Evolutionary conservation across 352 stramenopile genomes (phyloP).

Genomic region (Phytophthora palmivora): DNA sequence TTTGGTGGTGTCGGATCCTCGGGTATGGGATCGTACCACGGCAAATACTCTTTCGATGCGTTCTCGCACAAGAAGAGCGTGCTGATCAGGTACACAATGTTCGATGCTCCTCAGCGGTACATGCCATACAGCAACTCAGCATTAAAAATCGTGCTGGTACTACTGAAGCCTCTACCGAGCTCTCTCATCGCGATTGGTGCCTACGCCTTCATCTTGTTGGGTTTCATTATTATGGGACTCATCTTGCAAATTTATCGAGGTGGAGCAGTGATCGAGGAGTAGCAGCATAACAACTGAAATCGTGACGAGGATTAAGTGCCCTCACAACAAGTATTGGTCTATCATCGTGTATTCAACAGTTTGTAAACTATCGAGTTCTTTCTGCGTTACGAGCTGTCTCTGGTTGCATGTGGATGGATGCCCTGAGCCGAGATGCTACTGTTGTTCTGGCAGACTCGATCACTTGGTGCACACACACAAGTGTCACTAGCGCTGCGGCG

Average conservation of each 20-base stretch:
- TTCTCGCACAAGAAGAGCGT: constrained; percentile 80
- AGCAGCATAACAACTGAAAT: neutral
- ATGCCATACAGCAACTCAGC: constrained; percentile 57
- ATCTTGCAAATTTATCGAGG: constrained; percentile 34
- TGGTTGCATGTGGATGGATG: constrained; percentile 1
- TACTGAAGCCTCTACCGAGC: constrained; percentile 47
- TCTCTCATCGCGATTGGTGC: constrained; percentile 40
- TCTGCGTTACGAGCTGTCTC: neutral
- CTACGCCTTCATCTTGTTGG: constrained; percentile 38
- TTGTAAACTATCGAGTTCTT: constrained; percentile 1
- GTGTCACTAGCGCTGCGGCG: constrained; percentile 36
- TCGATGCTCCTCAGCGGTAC: constrained; percentile 71
- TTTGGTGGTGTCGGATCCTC: constrained; percentile 85
- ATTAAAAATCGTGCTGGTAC: constrained; percentile 27
- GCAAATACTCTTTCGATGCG: constrained; percentile 79
- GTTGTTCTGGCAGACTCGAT: constrained; percentile 33
- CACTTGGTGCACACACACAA: constrained; percentile 43
- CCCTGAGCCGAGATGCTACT: constrained; percentile 3
- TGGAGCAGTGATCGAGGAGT: constrained; percentile 21
- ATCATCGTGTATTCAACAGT: neutral
- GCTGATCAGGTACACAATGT: constrained; percentile 55
- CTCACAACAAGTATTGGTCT: neutral
- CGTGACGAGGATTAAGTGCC: neutral
- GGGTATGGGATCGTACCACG: constrained; percentile 88
- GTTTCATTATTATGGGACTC: constrained; percentile 33